phyloP scores from a whole-genome alignment of 1,139 yeast species.

The Suhomyces maxii region DNA sequence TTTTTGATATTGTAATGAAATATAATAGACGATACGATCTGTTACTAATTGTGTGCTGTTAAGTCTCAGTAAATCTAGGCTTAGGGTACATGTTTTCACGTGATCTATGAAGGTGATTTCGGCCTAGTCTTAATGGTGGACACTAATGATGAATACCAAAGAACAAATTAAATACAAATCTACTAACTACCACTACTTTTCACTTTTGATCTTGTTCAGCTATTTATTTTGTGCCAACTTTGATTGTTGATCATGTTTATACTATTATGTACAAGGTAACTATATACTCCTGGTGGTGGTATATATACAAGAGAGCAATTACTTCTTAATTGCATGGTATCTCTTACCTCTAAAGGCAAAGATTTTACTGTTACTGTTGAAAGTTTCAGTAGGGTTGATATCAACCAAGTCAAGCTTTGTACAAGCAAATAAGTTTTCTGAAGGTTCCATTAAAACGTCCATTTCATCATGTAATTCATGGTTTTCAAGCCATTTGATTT shows the following conservation, averaged over 20 bases:
- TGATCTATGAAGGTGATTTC: background rate
- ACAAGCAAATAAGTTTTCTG: conserved; percentile 73
- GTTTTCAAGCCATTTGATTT: conserved; percentile 69
- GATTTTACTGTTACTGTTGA: conserved; percentile 84
- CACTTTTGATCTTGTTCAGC: too few relatives aligned
- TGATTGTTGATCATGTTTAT: background rate
- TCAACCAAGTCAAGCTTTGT: conserved; percentile 95
- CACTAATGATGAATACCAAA: too few relatives aligned
- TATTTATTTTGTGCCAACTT: background rate
- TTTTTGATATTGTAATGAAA: too few relatives aligned
- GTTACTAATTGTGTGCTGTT: conserved; percentile 1
- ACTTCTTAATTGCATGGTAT: conserved; percentile 71
- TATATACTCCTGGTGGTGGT: conserved; percentile 2
- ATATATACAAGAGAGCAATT: conserved; percentile 8
- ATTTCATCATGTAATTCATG: conserved; percentile 64
- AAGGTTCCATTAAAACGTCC: conserved; percentile 77
- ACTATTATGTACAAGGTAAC: conserved; percentile 4
- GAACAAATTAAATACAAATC: too few relatives aligned
- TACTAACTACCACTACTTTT: too few relatives aligned
- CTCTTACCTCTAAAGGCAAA: conserved; percentile 96
- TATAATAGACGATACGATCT: background rate
- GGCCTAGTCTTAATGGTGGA: background rate
- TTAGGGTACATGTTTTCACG: background rate
- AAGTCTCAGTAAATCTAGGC: background rate
- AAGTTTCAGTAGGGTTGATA: conserved; percentile 85